Conservation (phyloP, 441 rosid species). For the Gossypium lobatum region DNA sequence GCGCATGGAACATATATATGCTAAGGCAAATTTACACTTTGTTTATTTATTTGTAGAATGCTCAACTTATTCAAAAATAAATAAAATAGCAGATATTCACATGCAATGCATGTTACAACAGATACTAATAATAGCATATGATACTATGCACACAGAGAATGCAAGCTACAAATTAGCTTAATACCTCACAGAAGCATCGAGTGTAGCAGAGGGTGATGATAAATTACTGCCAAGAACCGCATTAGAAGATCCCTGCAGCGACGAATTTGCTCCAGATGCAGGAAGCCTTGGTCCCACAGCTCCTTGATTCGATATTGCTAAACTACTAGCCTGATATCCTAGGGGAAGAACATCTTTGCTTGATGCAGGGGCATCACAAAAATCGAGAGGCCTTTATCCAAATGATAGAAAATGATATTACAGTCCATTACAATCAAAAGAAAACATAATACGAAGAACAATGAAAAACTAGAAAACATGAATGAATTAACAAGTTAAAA, state of each 20-base stretch:
- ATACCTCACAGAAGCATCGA: slow-evolving; percentile 70
- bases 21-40: neutral
- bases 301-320: slow-evolving; percentile 61
- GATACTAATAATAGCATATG: neutral
- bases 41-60: neutral
- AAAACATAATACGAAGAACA: slow-evolving; percentile 13
- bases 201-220: slow-evolving; percentile 55
- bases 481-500: slow-evolving; percentile 8
- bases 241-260: slow-evolving; percentile 63
- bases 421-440: slow-evolving; percentile 17
- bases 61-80: neutral
- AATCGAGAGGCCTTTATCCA: slow-evolving; percentile 90
- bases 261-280: slow-evolving; percentile 53
- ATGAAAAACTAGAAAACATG: neutral
- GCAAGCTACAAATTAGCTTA: slow-evolving; percentile 18
- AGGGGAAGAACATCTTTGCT: slow-evolving; percentile 55
- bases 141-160: slow-evolving; percentile 7
- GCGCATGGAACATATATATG: neutral
- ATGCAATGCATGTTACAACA: neutral
- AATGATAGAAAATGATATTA: slow-evolving; percentile 19
- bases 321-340: slow-evolving; percentile 55
- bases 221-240: slow-evolving; percentile 49
- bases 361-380: slow-evolving; percentile 64
- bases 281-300: slow-evolving; percentile 49
- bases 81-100: neutral